Evolutionary conservation across 805 yeast species (phyloP), one percentile per base, ranked within the genome.

Genomic region (Sugiyamaella floridensis): DNA sequence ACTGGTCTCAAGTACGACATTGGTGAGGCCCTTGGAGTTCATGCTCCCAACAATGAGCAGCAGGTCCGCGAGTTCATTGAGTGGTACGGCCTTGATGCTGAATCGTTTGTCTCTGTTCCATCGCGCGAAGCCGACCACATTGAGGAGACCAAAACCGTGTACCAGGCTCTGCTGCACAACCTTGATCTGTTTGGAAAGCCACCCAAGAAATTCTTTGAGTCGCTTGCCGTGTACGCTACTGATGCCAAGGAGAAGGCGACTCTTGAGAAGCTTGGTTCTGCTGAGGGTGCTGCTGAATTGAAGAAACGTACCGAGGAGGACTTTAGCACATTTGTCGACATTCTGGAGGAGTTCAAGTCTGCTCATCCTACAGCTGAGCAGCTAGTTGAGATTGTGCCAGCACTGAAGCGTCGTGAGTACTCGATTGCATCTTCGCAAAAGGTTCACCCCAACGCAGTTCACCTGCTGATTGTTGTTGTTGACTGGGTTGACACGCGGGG

Each of bases 361-460:
- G 96, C 92, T 20, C 82, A 83, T 68, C 97, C 97, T 22, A 62
- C 81, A 3, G 73, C 85, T 53, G 76, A 75, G 52, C 89, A 86
- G 20, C 77, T 92, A 61, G 80, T 85, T 37, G 78, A 78, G 61
- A 71, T 92, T 53, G 79, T 92, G 58, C 81, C 95, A 19, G 90
- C 96, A 15, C 78, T 90, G 67, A 92, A 92, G 77, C 85, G 98
- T 76, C 86, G 98, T 76, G 98, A 92, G 72, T 92, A 92, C 70
- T 92, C 97, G 12, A 92, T 92, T 70, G 97, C 98, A 2, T 90
- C 97, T 1, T 90, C 97, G 28, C 98, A 92, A 72, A 87, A 80
- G 68, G 75, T 87, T 64, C 97, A 92, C 71, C 89, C 92, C 51
- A 87, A 86, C 67, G 92, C 89, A 40, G 89, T 92, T 40, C 97